Evolutionary conservation across 1,284 basidiomycete species (phyloP).

Genomic region (Moniliophthora roreri): DNA sequence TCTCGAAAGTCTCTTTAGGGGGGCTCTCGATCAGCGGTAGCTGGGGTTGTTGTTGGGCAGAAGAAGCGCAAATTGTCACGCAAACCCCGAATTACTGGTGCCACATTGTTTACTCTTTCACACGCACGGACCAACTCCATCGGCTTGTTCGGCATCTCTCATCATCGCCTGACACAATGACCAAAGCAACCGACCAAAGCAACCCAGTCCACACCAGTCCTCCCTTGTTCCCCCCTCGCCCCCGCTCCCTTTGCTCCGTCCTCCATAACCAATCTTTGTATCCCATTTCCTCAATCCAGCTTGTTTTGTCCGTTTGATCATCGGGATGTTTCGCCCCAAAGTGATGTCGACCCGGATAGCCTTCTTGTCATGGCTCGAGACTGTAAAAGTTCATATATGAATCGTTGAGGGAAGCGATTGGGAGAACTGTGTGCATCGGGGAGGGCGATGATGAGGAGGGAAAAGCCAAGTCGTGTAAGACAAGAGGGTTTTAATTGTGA

Average conservation of each 20-base stretch:
- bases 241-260: too few species aligned
- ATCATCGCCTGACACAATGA: constrained; percentile 1
- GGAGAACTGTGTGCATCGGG: neutral
- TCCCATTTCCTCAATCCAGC: neutral
- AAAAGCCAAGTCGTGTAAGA: constrained; percentile 4
- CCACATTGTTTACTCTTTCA: too few species aligned
- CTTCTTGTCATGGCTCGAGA: neutral
- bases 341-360: neutral
- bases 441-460: neutral
- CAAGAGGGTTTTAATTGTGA: constrained; percentile 5
- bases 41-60: constrained; percentile 32
- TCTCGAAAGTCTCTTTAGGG: constrained; percentile 20
- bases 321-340: too few species aligned
- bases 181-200: neutral
- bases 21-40: constrained; percentile 33
- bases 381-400: neutral
- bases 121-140: constrained; percentile 36
- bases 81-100: constrained; percentile 25
- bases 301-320: too few species aligned
- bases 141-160: neutral
- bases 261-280: neutral
- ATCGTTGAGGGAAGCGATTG: neutral
- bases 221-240: neutral
- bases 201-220: neutral
- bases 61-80: constrained; percentile 36